These are phyloP conservation scores for Penicillium sclerotiorum DNA, from an alignment of 2,329 filamentous ascomycete genomes.

Conservation along the genomic window DNA sequence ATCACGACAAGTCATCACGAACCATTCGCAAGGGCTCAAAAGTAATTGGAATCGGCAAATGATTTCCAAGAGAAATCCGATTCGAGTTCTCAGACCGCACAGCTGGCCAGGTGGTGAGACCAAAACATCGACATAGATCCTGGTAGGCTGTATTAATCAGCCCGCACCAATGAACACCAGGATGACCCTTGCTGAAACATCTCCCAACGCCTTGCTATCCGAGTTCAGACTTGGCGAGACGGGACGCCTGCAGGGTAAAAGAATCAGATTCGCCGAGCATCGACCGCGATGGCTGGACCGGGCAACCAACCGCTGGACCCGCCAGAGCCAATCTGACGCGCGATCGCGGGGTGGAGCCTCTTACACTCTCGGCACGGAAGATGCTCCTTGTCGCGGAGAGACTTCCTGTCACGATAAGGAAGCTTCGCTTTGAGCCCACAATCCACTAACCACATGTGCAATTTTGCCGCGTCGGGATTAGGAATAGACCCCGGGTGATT, in stretches of 20 bases:
- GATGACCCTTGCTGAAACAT: background rate
- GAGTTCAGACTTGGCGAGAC: background rate
- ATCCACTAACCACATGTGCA: too few relatives aligned
- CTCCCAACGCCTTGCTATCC: constrained; percentile 3
- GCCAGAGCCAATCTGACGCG: constrained; percentile 8
- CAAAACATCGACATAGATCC: too few relatives aligned
- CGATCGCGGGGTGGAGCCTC: constrained; percentile 13
- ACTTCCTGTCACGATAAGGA: constrained; percentile 29
- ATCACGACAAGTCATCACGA: too few relatives aligned
- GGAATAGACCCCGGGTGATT: background rate
- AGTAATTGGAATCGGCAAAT: too few relatives aligned
- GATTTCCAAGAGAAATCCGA: too few relatives aligned
- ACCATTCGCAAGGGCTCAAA: too few relatives aligned
- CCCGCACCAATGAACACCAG: background rate
- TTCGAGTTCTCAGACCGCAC: too few relatives aligned
- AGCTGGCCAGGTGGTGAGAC: too few relatives aligned
- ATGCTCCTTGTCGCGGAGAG: constrained; percentile 27
- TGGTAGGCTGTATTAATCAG: background rate
- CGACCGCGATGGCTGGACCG: constrained; percentile 18
- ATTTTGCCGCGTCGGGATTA: too few relatives aligned
- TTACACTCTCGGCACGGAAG: constrained; percentile 23
- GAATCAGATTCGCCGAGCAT: background rate
- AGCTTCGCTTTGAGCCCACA: constrained; percentile 10
- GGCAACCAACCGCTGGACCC: constrained; percentile 13
- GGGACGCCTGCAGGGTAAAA: background rate